Base-by-base conservation (phyloP, 1,284 basidiomycete genomes). In the Lignosus rhinocerotis region DNA sequence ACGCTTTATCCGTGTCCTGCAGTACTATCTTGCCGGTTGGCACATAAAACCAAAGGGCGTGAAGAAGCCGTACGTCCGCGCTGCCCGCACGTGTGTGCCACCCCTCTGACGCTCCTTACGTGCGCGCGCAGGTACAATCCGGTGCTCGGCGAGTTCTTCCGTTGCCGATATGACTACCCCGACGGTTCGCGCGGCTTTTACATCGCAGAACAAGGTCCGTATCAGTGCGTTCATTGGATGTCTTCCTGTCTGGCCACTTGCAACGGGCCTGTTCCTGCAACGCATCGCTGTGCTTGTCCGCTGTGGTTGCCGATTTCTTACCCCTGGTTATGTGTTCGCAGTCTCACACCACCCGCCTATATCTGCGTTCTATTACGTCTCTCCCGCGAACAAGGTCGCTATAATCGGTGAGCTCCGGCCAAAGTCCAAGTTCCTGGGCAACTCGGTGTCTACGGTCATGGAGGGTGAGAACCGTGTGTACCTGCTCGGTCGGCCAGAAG, bases 31-130 rank as follows among this genome's bases (percentile, higher is more conserved):
- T 45, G 92, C 93, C n/a, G 96, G 96, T 45, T 99, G 96, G 96
- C 97, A 99, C 76, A 97, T 98, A 78, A 98, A 99, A 77, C 96
- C 96, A 42, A 97, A 95, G 76, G 96, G 96, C 55, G 97, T 99
- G 64, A 99, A 99, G 90, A 99, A 99, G 79, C 96, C 96, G 85
- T 95, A 69, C 75, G 89, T 80, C 45, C 31, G 21, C 47, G 45
- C 55, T 34, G 45, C 46, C 50, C 39, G 62, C 51, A 44, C 52
- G 51, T 54, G 49, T 56, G 19, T 46, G 47, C 60, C 42, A 62
- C 49, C 51, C 51, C n/a, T n/a, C 36, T 43, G 51, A 52, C 49
- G 46, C 55, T 30, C 54, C 49, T 38, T 3, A 32, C 46, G 30
- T 36, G 49, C 46, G 38, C 48, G 36, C 53, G 44, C 69, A 94